These are phyloP conservation scores for Aegilops umbellulata DNA, from an alignment of 176 grass and related monocot species.

Conservation along the genomic window DNA sequence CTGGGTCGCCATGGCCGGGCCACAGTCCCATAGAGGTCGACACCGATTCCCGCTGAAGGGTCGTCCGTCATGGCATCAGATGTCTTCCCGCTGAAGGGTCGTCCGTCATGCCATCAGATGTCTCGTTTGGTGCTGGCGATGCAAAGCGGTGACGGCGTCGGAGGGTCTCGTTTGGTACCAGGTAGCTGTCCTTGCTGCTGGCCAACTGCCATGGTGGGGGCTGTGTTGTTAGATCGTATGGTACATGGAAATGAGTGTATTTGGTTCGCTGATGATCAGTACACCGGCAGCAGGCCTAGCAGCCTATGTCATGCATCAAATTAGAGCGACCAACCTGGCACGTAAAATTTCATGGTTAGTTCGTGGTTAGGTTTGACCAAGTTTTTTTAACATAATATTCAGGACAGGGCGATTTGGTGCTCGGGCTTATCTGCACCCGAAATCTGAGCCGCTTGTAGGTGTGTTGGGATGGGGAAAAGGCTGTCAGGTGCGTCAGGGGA, in stretches of 20 bases:
- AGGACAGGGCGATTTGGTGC: no score
- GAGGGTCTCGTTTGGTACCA: background rate
- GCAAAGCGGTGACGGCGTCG: background rate
- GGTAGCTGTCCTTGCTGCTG: constrained; percentile 2
- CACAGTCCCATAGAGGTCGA: background rate
- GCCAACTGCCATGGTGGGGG: background rate
- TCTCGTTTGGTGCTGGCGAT: background rate
- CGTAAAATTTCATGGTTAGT: no score
- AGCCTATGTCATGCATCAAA: background rate
- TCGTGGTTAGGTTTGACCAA: no score
- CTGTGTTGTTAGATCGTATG: background rate
- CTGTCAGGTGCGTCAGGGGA: no score
- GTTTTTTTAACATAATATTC: no score
- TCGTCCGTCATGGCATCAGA: background rate
- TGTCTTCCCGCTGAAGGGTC: background rate
- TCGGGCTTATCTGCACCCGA: no score
- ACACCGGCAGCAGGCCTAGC: background rate
- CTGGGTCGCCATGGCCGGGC: background rate
- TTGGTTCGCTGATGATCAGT: background rate
- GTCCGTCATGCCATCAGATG: background rate
- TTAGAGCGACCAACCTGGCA: no score
- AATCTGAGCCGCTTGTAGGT: no score
- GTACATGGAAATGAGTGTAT: background rate
- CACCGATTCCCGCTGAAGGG: background rate
- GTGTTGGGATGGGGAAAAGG: no score